phyloP scores from a whole-genome alignment of 176 grass and related monocot genomes.

The Triticum aestivum region IWGSC_CS_RefSeq_v2.1 NC_057794.1:40983361-40983860 shows the following conservation, averaged over 20 bases:
- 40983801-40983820: too few species aligned
- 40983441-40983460: not conserved
- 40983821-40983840: too few species aligned
- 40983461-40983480: slow-evolving; percentile 6
- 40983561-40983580: not conserved
- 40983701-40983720: too few species aligned
- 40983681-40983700: too few species aligned
- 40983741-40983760: too few species aligned
- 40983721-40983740: too few species aligned
- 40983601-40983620: too few species aligned
- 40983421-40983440: not conserved
- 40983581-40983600: too few species aligned
- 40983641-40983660: not conserved
- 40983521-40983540: not conserved
- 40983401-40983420: not conserved
- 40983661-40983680: too few species aligned
- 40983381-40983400: slow-evolving; percentile 12
- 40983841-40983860: too few species aligned
- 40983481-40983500: not conserved
- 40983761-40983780: too few species aligned
- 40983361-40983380: not conserved
- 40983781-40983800: too few species aligned
- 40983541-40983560: not conserved
- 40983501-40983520: not conserved
- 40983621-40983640: not conserved